Base-by-base conservation (phyloP, 805 yeast species). In the Tanozyma kutaoensis region DNA sequence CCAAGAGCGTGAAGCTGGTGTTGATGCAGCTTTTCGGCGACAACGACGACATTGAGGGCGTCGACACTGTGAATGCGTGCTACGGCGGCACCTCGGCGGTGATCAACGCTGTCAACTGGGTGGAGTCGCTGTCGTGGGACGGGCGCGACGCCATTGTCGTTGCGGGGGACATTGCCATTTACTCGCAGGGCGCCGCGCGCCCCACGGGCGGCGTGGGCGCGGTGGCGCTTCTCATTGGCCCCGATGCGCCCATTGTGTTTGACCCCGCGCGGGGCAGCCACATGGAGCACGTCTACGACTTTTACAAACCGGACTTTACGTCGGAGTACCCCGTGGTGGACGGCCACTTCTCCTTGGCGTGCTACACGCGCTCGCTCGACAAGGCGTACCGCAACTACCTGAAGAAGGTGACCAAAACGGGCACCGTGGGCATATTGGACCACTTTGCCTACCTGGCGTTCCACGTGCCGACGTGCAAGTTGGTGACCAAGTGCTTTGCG, bases 161-260 rank as follows among this genome's bases (percentile, higher is more conserved):
- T 14, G 76, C 91, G 50, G 97, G 96, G 58, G 98, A 91, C 58
- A 91, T 91, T 55, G 98, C 98, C 48, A 76, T 91, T 42, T 91
- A 91, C 59, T 85, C 86, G 45, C 72, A 86, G 62, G 98, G 98
- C 52, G 78, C 93, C 21, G 98, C 98, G 31, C 78, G 98, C 69
- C 98, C 98, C 49, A 91, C 98, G 28, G 98, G 98, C 55, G 98
- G 98, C 64, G 96, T 93, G 29, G 98, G 98, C 52, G 69, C 93
- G 25, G 93, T 88, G 34, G 98, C 98, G 24, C 45, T 91, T 50
- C 72, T 80, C 52, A 81, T 91, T 45, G 98, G 98, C 27, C 95
- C 97, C 28, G 94, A 91, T 50, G 96, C 98, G 22, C 98, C 98
- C 39, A 69, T 91, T 40, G 95, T 82, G 22, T 76, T 91, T 44